Evolutionary conservation across 2,329 filamentous ascomycete genomes (phyloP).

Genomic region (Colletotrichum simmondsii): DNA sequence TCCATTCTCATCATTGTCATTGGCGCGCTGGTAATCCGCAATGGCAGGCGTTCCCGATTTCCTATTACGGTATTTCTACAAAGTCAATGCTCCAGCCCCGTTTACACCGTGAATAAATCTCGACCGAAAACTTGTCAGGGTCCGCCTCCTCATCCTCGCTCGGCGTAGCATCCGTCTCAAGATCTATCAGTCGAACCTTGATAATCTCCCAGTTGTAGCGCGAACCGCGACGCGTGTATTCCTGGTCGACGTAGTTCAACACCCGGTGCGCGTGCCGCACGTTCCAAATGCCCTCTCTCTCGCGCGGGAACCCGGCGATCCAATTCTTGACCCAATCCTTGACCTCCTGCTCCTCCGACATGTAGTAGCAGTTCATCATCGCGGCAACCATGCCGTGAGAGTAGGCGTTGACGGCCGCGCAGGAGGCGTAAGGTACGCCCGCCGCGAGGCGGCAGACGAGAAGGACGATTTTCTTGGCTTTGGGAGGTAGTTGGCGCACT

Average conservation of each 20-base stretch:
- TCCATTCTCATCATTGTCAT: background rate
- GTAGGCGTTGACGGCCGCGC: slow-evolving; percentile 7
- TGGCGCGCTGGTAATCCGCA: background rate
- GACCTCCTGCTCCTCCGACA: slow-evolving; percentile 2
- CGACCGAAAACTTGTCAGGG: slow-evolving; percentile 15
- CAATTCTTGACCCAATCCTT: slow-evolving; percentile 16
- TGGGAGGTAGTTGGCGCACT: background rate
- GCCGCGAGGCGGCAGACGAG: slow-evolving; percentile 10
- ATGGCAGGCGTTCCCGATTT: background rate
- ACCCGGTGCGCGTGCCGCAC: slow-evolving; percentile 13
- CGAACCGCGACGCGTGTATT: slow-evolving; percentile 15
- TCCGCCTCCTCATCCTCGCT: slow-evolving; percentile 8
- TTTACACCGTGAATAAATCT: slow-evolving; percentile 18
- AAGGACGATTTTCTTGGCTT: background rate
- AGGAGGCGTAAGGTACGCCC: slow-evolving; percentile 3
- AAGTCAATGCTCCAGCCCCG: slow-evolving; percentile 24
- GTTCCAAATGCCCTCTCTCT: slow-evolving; percentile 15
- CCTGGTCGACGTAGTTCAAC: slow-evolving; percentile 14
- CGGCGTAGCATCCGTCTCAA: slow-evolving; percentile 9
- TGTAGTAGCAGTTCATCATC: slow-evolving; percentile 20
- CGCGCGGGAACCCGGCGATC: slow-evolving; percentile 17
- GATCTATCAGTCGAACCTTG: slow-evolving; percentile 20
- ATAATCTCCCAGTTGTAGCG: slow-evolving; percentile 20
- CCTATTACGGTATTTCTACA: slow-evolving; percentile 20
- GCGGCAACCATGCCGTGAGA: slow-evolving; percentile 6